Base-by-base conservation (phyloP, 495 filamentous ascomycete species). In the Aspergillus diversus region DNA sequence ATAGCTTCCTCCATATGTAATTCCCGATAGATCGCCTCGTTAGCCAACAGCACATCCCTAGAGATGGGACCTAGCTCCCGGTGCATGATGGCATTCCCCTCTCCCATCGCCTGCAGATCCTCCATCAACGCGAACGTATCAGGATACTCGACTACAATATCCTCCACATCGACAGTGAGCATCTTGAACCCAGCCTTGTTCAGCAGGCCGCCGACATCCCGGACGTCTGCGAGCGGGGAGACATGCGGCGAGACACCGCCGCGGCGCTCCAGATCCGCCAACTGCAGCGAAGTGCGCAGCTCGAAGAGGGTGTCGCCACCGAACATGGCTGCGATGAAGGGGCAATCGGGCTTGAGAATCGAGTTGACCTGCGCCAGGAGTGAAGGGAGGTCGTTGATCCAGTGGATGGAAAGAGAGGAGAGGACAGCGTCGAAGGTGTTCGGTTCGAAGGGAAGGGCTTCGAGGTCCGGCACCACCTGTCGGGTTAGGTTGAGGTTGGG, bases 121-220 rank as follows among this genome's bases (percentile, higher is more conserved):
- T 84, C 76, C 93, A 98, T 97, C 60, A 99, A 80, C 27, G 91
- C 87, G 77, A 97, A 97, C 0, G 85, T 89, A 77, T 93, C 86
- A n/a, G 96, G 96, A 71, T 91, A 99, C 71, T 96, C 92, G 11
- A 99, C 91, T 35, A 97, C 83, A 52, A 99, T 93, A 73, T 99
- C 96, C 75, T 98, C 96, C 21, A 98, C 90, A 69, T 99, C 96
- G 0, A 99, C 92, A 12, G 96, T 99, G 62, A 97, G 80, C 84
- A 99, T 88, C 78, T 91, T 93, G 77, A 98, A 98, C 33, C 95
- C 93, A 1, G 94, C 92, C 61, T 86, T 86, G 66, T 89, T 89
- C 64, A 99, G 73, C 61, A 99, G 77, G 4, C 92, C 93, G 5
- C 94, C 96, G 1, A 97, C 86, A 74, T 99, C 96, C 8, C 90